Base-by-base conservation (phyloP, 2,329 filamentous ascomycete genomes). In the Apiospora pterosperma region DNA sequence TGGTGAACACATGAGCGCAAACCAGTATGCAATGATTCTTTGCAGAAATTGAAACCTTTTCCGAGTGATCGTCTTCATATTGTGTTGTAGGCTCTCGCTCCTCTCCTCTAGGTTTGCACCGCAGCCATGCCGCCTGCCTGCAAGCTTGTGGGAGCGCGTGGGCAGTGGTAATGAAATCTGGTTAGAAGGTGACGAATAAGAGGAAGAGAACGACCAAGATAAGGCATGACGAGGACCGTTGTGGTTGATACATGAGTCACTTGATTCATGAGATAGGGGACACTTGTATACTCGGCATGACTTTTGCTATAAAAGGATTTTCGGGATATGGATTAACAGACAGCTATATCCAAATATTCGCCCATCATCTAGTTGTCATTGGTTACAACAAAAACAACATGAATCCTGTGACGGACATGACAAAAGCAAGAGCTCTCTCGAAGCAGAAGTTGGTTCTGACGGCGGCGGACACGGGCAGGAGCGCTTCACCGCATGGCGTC, bases 91-190 rank as follows among this genome's bases (percentile, higher is more conserved):
- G 7, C 0, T 5, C 7, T n/a, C n/a, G n/a, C n/a, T n/a, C n/a
- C n/a, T n/a, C n/a, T n/a, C n/a, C n/a, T n/a, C n/a, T n/a, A n/a
- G n/a, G n/a, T n/a, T n/a, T n/a, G n/a, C n/a, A n/a, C n/a, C n/a
- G n/a, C n/a, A n/a, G n/a, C n/a, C n/a, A n/a, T n/a, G n/a, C n/a
- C n/a, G n/a, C n/a, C n/a, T n/a, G n/a, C n/a, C n/a, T n/a, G 81
- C 83, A 5, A 88, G 85, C 62, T 80, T 82, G 69, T 81, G 84
- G 65, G 84, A 90, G 10, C 78, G 76, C 62, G 88, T 90, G 68
- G 88, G 88, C 0, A 79, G 88, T 70, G 88, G 88, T 0, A 87
- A 90, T 72, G 88, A 90, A 73, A 85, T 90, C 58, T 81, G 87
- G 80, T 73, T 90, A 2, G 85, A 88, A 34, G 88, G 87, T 0